Conservation (phyloP, 2,329 filamentous ascomycete species). For the Aureobasidium musti region DNA sequence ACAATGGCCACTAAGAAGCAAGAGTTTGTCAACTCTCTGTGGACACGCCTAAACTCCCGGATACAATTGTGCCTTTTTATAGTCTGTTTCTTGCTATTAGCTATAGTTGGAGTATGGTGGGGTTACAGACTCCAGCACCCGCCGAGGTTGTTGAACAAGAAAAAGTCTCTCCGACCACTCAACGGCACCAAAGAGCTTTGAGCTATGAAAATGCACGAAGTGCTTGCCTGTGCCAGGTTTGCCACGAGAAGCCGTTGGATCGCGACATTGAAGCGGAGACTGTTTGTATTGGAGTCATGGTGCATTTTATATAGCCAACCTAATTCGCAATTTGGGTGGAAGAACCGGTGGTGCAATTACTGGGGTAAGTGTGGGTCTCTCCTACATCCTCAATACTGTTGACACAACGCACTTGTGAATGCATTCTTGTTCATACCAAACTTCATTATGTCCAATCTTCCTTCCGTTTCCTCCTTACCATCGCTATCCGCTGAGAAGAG, state of each 20-base stretch:
- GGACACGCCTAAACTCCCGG: too few relatives aligned
- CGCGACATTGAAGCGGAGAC: not conserved
- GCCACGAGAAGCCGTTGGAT: too few relatives aligned
- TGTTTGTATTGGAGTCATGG: not conserved
- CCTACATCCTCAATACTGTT: not conserved
- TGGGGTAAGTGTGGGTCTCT: constrained; percentile 14
- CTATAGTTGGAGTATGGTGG: too few relatives aligned
- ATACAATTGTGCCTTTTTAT: too few relatives aligned
- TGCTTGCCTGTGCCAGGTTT: too few relatives aligned
- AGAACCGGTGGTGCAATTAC: not conserved
- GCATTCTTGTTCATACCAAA: not conserved
- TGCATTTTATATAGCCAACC: constrained; percentile 5
- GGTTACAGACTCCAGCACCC: too few relatives aligned
- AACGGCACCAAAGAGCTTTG: too few relatives aligned
- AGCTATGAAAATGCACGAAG: not conserved
- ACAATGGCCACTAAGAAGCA: too few relatives aligned
- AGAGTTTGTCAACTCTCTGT: too few relatives aligned
- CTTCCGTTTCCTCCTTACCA: constrained; percentile 59
- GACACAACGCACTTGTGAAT: not conserved
- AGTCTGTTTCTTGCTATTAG: too few relatives aligned
- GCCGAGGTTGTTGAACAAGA: not conserved
- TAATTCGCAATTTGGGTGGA: not conserved
- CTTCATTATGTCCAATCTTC: constrained; percentile 49
- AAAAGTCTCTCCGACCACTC: not conserved
- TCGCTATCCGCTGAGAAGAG: constrained; percentile 59